Evolutionary conservation across 75 land plant species (phyloP), one percentile per base, ranked within the genome.

Genomic region (Sequoiadendron giganteum): DNA sequence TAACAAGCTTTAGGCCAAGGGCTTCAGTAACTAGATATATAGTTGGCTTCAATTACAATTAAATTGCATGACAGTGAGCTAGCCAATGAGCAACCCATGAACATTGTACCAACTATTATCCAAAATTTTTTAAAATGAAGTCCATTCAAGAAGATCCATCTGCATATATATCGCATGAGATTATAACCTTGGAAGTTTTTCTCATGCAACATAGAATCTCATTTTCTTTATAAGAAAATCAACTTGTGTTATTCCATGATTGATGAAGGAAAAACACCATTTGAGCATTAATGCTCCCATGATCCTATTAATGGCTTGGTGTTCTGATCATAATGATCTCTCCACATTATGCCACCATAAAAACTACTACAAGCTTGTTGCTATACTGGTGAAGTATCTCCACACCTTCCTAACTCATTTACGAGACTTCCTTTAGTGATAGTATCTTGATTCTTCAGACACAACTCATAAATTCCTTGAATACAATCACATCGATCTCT

Each of bases 391-490:
- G 89, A 79, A 97, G 78, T 86, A 94, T 52, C 55, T 86, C 92
- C 86, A 89, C 90, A 38, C 95, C 97, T 30, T 98, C 96, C 86
- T 95, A 93, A 79, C 97, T 96, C 99, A 98, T 95, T 87, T 98
- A 99, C 89, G 91, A 92, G 61, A 98, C 96, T 88, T 98, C 99
- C 61, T 95, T 85, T 13, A 96, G 93, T 43, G 99, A 98, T 78
- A 98, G 86, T 75, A 98, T 98, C 92, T 93, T 97, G 86, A 98
- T 97, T 88, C 98, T 93, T 58, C 96, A 94, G 19, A 98, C 99
- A 85, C 99, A 97, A 87, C 93, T 94, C 88, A 98, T 94, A 86
- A 98, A 98, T 83, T 95, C 99, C 89, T 99, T 98, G 97, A 47
- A 42, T 10, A n/a, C 47, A 40, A 55, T 30, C 75, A 14, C 54